Base-by-base conservation (phyloP, 2,329 filamentous ascomycete species). In the Cladosporium velox region DNA sequence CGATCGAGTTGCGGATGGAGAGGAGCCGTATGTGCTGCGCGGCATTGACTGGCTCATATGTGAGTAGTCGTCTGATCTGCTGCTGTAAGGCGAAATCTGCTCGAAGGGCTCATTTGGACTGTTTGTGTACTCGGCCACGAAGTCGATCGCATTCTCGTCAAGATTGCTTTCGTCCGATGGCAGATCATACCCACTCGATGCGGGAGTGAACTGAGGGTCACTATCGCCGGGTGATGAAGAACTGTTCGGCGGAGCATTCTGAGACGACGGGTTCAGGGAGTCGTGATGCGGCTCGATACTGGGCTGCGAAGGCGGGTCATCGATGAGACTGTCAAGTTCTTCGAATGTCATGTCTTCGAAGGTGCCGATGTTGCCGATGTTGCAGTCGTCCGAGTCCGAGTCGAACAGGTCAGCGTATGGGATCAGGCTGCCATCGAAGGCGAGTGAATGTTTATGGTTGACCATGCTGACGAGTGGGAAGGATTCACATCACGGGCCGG, bases 41-140 rank as follows among this genome's bases (percentile, higher is more conserved):
- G 51, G 47, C 28, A 26, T 30, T n/a, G 28, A 41, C 30, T 59
- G 41, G 47, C 54, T 47, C 1, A 60, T 34, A 15, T 52, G 44
- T 10, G 47, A 54, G 38, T 60, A 60, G 32, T 51, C 44, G 57
- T 57, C 59, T 15, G 44, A 65, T 21, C 38, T 47, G 26, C 57
- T 65, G 34, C 51, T 60, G 18, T 54, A 44, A 12, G 44, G 57
- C 30, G 64, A 60, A 26, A 60, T 55, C 4, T 41, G 47, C 5
- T 65, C 63, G 63, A 51, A 65, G 30, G 15, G 41, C 21, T 51
- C 64, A 28, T 35, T 30, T 11, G 58, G 58, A 28, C 64, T 65
- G 32, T 28, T 54, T 47, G 57, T 44, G 24, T 65, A 41, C 30
- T 58, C 24, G 21, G 64, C 54, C 30, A 47, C n/a, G 28, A 65